Evolutionary conservation across 1,284 basidiomycete species (phyloP).

Genomic region (Ustilago hordei): DNA sequence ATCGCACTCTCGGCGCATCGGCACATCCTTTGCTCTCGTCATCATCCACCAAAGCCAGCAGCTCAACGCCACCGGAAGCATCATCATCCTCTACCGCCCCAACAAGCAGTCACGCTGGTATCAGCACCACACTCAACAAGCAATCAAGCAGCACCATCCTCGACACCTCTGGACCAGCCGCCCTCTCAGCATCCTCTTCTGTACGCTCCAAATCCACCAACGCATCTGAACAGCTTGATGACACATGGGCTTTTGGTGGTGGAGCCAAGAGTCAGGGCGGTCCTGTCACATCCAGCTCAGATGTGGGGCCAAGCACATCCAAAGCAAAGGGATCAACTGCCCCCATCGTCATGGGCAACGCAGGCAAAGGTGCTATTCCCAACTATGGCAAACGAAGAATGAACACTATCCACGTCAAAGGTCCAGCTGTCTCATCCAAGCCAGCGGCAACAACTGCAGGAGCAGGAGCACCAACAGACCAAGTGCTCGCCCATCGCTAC

Average conservation of each 20-base stretch:
- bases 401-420: slow-evolving; percentile 31
- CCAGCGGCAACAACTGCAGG: neutral
- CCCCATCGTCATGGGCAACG: slow-evolving; percentile 56
- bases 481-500: slow-evolving; percentile 17
- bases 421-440: slow-evolving; percentile 8
- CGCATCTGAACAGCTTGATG: slow-evolving; percentile 41
- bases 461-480: slow-evolving; percentile 14
- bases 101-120: slow-evolving; percentile 14
- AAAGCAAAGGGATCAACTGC: slow-evolving; percentile 15
- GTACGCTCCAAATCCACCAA: slow-evolving; percentile 28
- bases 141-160: slow-evolving; percentile 19
- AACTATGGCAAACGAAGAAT: slow-evolving; percentile 59
- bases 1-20: slow-evolving; percentile 42
- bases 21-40: slow-evolving; percentile 39
- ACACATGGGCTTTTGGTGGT: slow-evolving; percentile 53
- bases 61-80: neutral
- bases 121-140: slow-evolving; percentile 10
- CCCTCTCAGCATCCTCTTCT: slow-evolving; percentile 18
- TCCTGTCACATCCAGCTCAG: slow-evolving; percentile 18
- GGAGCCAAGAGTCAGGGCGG: slow-evolving; percentile 53
- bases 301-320: slow-evolving; percentile 4
- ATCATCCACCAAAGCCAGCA: slow-evolving; percentile 14
- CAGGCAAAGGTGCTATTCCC: slow-evolving; percentile 61
- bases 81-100: neutral
- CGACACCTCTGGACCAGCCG: slow-evolving; percentile 24